Evolutionary conservation across 768 basidiomycete genomes (phyloP).

Genomic region (Psilocybe cubensis): DNA sequence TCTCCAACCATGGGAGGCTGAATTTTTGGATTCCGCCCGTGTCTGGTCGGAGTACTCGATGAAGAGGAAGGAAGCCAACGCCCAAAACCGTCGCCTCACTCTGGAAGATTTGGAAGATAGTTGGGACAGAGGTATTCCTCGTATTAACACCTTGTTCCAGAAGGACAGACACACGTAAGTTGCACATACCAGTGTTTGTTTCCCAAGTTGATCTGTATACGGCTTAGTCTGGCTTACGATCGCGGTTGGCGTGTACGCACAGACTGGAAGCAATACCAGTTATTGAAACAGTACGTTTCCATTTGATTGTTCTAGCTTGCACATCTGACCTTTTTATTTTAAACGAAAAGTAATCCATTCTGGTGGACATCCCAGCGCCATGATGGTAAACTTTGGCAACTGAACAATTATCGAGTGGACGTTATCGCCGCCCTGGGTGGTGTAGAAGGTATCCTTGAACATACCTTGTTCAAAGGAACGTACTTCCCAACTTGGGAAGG

Average conservation of each 20-base stretch:
- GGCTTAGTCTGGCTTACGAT: slow-evolving; percentile 87
- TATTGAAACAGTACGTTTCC: slow-evolving; percentile 78
- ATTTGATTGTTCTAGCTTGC: neutral
- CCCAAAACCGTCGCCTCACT: slow-evolving; percentile 95
- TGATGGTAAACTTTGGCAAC: slow-evolving; percentile 94
- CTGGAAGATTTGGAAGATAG: slow-evolving; percentile 98
- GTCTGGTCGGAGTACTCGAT: slow-evolving; percentile 99
- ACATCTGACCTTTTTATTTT: neutral
- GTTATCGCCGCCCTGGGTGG: slow-evolving; percentile 98
- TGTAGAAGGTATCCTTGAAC: slow-evolving; percentile 95
- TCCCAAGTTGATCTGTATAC: slow-evolving; percentile 14
- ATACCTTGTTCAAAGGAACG: slow-evolving; percentile 96
- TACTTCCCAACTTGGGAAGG: slow-evolving; percentile 99
- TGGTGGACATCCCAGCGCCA: slow-evolving; percentile 99
- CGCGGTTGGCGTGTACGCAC: slow-evolving; percentile 98
- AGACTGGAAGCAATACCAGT: slow-evolving; percentile 97
- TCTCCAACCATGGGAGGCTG: slow-evolving; percentile 96
- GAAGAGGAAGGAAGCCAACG: slow-evolving; percentile 99
- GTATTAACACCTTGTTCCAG: slow-evolving; percentile 99
- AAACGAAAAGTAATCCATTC: slow-evolving; percentile 80
- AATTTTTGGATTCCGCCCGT: slow-evolving; percentile 96
- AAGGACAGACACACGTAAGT: slow-evolving; percentile 92
- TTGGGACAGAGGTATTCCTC: slow-evolving; percentile 98
- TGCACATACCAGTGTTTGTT: no score
- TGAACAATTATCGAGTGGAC: slow-evolving; percentile 98